Evolutionary conservation across 2,329 filamentous ascomycete genomes (phyloP), one percentile per base, ranked within the genome.

Genomic region (Dactylellina sp.): DNA sequence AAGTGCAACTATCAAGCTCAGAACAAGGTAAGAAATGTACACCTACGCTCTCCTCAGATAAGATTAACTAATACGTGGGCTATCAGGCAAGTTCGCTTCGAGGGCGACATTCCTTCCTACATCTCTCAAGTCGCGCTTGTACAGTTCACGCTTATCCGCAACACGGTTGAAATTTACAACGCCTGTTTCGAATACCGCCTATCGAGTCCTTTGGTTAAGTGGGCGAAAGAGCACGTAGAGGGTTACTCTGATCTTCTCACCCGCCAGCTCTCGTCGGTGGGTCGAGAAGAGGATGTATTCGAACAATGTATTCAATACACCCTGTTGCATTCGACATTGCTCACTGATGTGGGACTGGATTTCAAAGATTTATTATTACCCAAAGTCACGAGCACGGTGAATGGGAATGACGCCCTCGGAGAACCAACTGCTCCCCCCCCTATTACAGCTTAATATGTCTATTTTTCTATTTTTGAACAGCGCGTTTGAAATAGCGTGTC

Each of bases 181-280:
- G 84, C 85, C 60, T 96, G 92, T 80, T 98, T 98, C 80, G 89
- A 93, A 9, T 86, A 91, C 24, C 85, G 89, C 12, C 92, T 95
- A 84, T 96, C 95, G 86, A 96, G 92, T 79, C 93, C 93, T 0
- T 96, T 93, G 78, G 94, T 99, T 78, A 96, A 94, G 80, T 99
- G 95, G 95, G 93, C 93, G n/a, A 98, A 97, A 81, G 90, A 95
- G 78, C 89, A 96, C 80, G 88, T 98, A 0, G 93, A 97, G 78
- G 89, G 89, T 1, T 98, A 98, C 84, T 98, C 97, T 79, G 85
- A 85, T 49, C 88, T 95, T 56, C 84, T 99, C 39, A 88, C 86
- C 37, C 85, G 94, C 71, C 95, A 98, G 82, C 84, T 99, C 75
- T 96, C 92, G 82, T 93, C 91, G 79, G 91, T 95, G 1, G 90